phyloP scores from a whole-genome alignment of 176 grass and related monocot species.

The Carex cristatella region DNA sequence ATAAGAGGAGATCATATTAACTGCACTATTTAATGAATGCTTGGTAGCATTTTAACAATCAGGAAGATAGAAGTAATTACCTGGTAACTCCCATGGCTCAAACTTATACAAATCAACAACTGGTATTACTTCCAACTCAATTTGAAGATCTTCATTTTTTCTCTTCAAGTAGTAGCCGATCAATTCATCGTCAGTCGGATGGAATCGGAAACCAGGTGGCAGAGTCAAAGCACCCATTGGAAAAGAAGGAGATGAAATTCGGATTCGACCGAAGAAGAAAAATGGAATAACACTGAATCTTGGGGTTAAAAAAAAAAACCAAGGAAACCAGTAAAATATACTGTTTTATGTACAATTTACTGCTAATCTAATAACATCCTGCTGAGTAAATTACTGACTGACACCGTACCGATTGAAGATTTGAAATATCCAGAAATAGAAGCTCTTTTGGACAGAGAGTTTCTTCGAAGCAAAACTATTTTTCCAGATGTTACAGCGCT shows the following conservation, averaged over 20 bases:
- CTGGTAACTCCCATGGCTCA: slow-evolving; percentile 97
- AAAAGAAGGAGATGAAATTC: neutral
- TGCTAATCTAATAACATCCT: neutral
- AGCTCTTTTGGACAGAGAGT: slow-evolving; percentile 45
- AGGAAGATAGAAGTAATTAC: slow-evolving; percentile 25
- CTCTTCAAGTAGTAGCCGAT: slow-evolving; percentile 97
- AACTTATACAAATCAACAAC: slow-evolving; percentile 87
- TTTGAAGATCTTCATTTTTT: slow-evolving; percentile 72
- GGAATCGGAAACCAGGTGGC: slow-evolving; percentile 94
- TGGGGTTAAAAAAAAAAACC: slow-evolving; percentile 17
- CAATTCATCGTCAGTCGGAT: slow-evolving; percentile 86
- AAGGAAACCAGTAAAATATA: neutral
- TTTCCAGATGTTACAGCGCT: slow-evolving; percentile 25
- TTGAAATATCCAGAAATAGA: slow-evolving; percentile 94
- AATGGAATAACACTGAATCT: neutral
- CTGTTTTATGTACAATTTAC: slow-evolving; percentile 7
- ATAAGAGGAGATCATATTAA: neutral
- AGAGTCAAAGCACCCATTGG: slow-evolving; percentile 45
- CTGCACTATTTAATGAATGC: no score
- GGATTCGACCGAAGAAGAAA: neutral
- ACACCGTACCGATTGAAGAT: slow-evolving; percentile 46
- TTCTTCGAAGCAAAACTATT: slow-evolving; percentile 29
- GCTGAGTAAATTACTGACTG: neutral
- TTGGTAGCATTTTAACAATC: slow-evolving; percentile 14
- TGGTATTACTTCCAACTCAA: slow-evolving; percentile 92